Evolutionary conservation across 2,329 filamentous ascomycete genomes (phyloP).

Genomic region (Xenosphaeropsis pyriputrescens): DNA sequence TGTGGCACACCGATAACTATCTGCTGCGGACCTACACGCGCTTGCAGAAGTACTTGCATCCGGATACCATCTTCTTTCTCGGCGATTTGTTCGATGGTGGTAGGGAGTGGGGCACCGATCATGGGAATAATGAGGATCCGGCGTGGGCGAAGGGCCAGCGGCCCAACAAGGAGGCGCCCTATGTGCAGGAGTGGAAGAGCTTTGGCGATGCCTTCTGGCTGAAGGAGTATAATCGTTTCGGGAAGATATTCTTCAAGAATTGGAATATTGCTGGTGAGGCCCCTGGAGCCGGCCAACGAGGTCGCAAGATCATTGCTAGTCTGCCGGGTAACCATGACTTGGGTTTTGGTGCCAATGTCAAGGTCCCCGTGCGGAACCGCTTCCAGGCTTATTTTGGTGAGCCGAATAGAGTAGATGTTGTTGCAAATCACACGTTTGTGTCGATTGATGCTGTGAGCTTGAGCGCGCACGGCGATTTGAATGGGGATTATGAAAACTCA

Average conservation of each 20-base stretch:
- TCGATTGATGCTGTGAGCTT: constrained; percentile 81
- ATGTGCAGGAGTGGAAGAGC: constrained; percentile 52
- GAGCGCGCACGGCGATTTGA: constrained; percentile 47
- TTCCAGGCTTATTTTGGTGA: constrained; percentile 86
- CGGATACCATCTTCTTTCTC: constrained; percentile 80
- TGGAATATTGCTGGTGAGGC: constrained; percentile 43
- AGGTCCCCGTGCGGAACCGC: constrained; percentile 63
- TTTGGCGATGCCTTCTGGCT: constrained; percentile 80
- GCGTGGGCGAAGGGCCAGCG: constrained; percentile 37
- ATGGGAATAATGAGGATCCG: constrained; percentile 42
- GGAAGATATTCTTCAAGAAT: constrained; percentile 65
- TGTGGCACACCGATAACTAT: constrained; percentile 77
- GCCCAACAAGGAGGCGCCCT: constrained; percentile 34
- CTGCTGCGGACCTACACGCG: constrained; percentile 69
- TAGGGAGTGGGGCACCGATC: constrained; percentile 75
- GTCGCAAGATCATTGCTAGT: constrained; percentile 68
- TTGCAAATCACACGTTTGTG: constrained; percentile 92
- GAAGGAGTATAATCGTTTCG: constrained; percentile 73
- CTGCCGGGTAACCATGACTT: constrained; percentile 92
- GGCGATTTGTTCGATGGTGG: constrained; percentile 94
- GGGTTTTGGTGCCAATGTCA: constrained; percentile 77
- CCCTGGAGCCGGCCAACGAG: constrained; percentile 43
- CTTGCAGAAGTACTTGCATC: constrained; percentile 61
- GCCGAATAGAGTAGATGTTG: constrained; percentile 76
- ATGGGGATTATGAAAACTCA: constrained; percentile 27